Conservation (phyloP, 768 basidiomycete species). For the Lactarius trivialis region DNA sequence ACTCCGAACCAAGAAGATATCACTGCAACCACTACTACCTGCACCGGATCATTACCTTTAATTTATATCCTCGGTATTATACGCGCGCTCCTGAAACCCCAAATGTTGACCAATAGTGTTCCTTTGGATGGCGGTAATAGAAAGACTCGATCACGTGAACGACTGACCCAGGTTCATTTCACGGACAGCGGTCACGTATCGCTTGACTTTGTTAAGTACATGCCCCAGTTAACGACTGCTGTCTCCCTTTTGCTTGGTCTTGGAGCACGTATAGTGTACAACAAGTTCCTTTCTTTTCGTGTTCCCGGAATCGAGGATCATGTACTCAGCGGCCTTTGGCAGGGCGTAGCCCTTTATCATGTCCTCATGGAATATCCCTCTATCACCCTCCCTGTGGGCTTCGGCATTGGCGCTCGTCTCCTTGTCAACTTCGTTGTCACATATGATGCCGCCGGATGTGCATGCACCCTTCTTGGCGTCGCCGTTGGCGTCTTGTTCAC, state of each 20-base stretch:
- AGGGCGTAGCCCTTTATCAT: slow-evolving; percentile 69
- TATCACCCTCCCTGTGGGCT: slow-evolving; percentile 49
- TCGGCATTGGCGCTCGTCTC: slow-evolving; percentile 55
- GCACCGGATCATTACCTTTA: too few species aligned
- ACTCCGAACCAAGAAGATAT: too few species aligned
- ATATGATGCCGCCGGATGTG: slow-evolving; percentile 48
- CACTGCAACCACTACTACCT: too few species aligned
- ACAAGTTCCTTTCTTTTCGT: slow-evolving; percentile 44
- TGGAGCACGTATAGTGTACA: slow-evolving; percentile 63
- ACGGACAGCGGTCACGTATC: background rate
- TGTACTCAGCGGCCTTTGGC: slow-evolving; percentile 65
- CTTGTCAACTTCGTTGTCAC: slow-evolving; percentile 51
- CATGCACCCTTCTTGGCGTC: slow-evolving; percentile 58
- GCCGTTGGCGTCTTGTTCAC: slow-evolving; percentile 65
- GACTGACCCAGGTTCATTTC: slow-evolving; percentile 2
- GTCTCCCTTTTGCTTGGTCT: slow-evolving; percentile 69
- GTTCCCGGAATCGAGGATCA: slow-evolving; percentile 46
- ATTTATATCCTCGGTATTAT: too few species aligned
- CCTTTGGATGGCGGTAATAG: too few species aligned
- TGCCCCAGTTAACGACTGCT: slow-evolving; percentile 44
- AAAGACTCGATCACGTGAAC: slow-evolving; percentile 23
- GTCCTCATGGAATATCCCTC: slow-evolving; percentile 48
- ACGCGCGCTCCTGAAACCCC: too few species aligned
- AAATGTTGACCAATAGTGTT: too few species aligned
- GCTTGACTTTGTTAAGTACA: slow-evolving; percentile 21